Evolutionary conservation across 768 basidiomycete genomes (phyloP), one percentile per base, ranked within the genome.

Genomic region (Boletus tylopilopsis): DNA sequence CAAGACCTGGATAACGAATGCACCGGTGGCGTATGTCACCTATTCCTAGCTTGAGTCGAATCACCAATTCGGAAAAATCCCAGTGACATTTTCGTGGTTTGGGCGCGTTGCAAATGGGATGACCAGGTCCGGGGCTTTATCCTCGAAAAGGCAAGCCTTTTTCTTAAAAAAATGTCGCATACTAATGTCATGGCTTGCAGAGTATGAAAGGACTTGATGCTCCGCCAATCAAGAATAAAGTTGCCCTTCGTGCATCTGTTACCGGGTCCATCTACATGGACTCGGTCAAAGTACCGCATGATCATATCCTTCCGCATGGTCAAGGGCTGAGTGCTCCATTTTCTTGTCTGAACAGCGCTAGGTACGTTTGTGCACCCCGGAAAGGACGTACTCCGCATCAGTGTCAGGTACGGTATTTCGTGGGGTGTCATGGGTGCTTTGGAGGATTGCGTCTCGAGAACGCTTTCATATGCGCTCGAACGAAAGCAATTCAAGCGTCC

Each of bases 1-100:
- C 68, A 98, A 98, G 75, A 98, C 93, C 0, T 98, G 95, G 95
- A 98, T 98, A 63, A 82, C 92, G 13, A 96, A 96, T 63, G 82
- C 94, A 1, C 93, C 94, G 9, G 82, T 90, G 46, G 92, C 94
- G 84, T 90, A 63, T 69, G 85, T 74, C 35, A 41, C 10, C 36
- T 41, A 32, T 34, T 37, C 40, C 53, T 24, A 35, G 42, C 38
- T 32, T 37, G 42, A 30, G 18, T 37, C 32, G 41, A 40, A 54
- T 58, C 29, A 59, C 50, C 47, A 13, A 33, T 34, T 48, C 47
- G 38, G 34, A 18, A 42, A 19, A 45, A 50, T n/a, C 24, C 6
- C 43, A 92, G 90, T 1, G 94, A 96, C 55, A 64, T 98, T 1
- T 94, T 96, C 63, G 74, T 98, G 24, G 73, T 98, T 19, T 98